Percentiles rank a stretch among this genome's conserved stretches.
These are phyloP conservation scores for Ascobolus immersus DNA, from an alignment of 495 filamentous ascomycete species.

Conservation along the genomic window DNA sequence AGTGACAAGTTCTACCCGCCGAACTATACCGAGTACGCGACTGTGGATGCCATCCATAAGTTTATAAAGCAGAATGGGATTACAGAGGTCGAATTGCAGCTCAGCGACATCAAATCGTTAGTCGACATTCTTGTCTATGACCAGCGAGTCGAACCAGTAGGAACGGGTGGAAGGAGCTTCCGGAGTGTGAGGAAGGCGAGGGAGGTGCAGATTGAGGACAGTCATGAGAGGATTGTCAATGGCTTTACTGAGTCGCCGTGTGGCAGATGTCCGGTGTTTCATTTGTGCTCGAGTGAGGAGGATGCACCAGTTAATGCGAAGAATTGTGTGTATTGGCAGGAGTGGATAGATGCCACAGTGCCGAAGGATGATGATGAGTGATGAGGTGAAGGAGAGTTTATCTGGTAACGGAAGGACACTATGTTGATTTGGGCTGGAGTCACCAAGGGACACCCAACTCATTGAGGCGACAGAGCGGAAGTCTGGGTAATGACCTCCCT, in stretches of 20 bases:
- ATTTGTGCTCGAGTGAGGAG: slow-evolving; percentile 65
- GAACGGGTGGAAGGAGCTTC: slow-evolving; percentile 27
- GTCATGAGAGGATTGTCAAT: too few species aligned
- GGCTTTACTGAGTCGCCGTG: slow-evolving; percentile 76
- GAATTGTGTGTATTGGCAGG: slow-evolving; percentile 71
- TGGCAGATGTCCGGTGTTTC: slow-evolving; percentile 82
- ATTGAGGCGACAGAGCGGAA: too few species aligned
- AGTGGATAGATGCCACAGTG: too few species aligned
- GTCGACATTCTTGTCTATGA: slow-evolving; percentile 72
- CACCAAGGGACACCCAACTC: too few species aligned
- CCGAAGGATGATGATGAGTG: too few species aligned
- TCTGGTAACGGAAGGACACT: too few species aligned
- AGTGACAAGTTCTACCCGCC: slow-evolving; percentile 33
- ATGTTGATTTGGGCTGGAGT: too few species aligned
- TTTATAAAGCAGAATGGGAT: slow-evolving; percentile 40
- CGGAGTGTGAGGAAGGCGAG: slow-evolving; percentile 20
- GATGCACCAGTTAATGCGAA: slow-evolving; percentile 69
- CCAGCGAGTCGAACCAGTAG: slow-evolving; percentile 38
- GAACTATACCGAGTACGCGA: slow-evolving; percentile 50
- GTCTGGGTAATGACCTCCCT: too few species aligned
- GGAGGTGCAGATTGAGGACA: too few species aligned
- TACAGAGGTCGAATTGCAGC: slow-evolving; percentile 35
- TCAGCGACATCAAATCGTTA: slow-evolving; percentile 51
- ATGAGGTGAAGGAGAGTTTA: too few species aligned
- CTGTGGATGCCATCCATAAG: slow-evolving; percentile 39